Conservation (phyloP, 192 early-diverging fungal genomes). For the Lobosporangium transversale region DNA sequence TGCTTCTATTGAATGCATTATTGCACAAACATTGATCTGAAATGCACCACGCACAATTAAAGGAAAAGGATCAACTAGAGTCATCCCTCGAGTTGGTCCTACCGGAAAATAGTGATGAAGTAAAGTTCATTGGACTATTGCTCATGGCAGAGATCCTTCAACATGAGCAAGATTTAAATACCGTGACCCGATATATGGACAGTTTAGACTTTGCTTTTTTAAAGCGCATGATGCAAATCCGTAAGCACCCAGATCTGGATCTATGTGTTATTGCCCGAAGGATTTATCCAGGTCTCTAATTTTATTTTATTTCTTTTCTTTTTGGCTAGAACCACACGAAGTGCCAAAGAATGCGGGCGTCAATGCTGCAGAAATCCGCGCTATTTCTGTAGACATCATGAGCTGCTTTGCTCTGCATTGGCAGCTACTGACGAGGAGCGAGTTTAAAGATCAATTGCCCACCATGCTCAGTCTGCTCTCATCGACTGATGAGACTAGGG, state of each 20-base stretch:
- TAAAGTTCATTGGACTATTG: slow-evolving; percentile 43
- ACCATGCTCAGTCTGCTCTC: slow-evolving; percentile 30
- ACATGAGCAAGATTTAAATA: slow-evolving; percentile 11
- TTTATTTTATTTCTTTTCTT: too few species aligned
- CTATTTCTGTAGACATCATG: slow-evolving; percentile 42
- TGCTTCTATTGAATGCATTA: not conserved
- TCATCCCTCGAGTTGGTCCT: slow-evolving; percentile 22
- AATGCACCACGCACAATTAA: too few species aligned
- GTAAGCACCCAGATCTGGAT: too few species aligned
- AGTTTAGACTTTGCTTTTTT: slow-evolving; percentile 43
- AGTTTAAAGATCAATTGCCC: slow-evolving; percentile 42
- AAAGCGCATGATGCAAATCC: slow-evolving; percentile 39
- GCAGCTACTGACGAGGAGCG: slow-evolving; percentile 31
- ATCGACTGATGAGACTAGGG: slow-evolving; percentile 29
- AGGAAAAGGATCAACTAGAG: too few species aligned
- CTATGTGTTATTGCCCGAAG: too few species aligned
- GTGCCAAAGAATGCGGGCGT: slow-evolving; percentile 39
- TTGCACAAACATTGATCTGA: too few species aligned
- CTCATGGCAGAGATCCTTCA: slow-evolving; percentile 38
- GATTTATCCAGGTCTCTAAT: too few species aligned
- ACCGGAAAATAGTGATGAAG: slow-evolving; percentile 32
- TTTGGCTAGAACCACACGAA: slow-evolving; percentile 18
- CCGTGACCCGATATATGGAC: slow-evolving; percentile 37
- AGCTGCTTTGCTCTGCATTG: slow-evolving; percentile 38
- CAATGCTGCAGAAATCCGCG: slow-evolving; percentile 14